These are phyloP conservation scores for Amesomyces nigricolor DNA, from an alignment of 2,329 filamentous ascomycete species.

Conservation along the genomic window DNA sequence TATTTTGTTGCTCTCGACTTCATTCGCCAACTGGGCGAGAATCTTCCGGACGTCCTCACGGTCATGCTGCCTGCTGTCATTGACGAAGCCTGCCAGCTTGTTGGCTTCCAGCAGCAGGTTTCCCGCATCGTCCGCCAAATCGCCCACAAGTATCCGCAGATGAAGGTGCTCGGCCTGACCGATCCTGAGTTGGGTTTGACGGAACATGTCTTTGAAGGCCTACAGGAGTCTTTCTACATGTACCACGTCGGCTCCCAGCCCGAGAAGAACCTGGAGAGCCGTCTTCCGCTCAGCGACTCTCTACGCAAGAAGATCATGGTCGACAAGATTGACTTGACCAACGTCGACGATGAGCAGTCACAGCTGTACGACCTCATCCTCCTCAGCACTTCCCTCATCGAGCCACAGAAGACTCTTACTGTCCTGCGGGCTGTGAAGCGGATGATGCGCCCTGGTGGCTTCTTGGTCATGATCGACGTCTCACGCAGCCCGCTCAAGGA, in stretches of 20 bases:
- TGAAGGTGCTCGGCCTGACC: slow-evolving; percentile 36
- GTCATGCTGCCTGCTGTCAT: slow-evolving; percentile 26
- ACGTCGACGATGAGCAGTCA: slow-evolving; percentile 11
- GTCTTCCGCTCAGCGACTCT: slow-evolving; percentile 11
- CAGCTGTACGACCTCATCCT: slow-evolving; percentile 28
- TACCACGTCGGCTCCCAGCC: slow-evolving; percentile 27
- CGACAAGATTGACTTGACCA: slow-evolving; percentile 24
- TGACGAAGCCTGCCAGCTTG: slow-evolving; percentile 30
- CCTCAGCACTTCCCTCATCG: slow-evolving; percentile 25
- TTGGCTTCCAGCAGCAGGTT: slow-evolving; percentile 32
- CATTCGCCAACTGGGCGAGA: slow-evolving; percentile 27
- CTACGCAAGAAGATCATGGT: slow-evolving; percentile 20
- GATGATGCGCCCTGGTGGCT: slow-evolving; percentile 30
- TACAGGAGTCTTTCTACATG: slow-evolving; percentile 30
- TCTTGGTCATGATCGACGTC: slow-evolving; percentile 30
- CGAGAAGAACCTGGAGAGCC: slow-evolving; percentile 21
- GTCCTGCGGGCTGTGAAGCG: slow-evolving; percentile 17
- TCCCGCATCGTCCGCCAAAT: slow-evolving; percentile 34
- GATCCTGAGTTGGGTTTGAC: slow-evolving; percentile 30
- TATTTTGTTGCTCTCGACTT: slow-evolving; percentile 30
- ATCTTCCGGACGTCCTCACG: slow-evolving; percentile 26
- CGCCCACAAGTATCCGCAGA: slow-evolving; percentile 35
- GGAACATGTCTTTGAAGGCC: slow-evolving; percentile 29
- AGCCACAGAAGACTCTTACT: slow-evolving; percentile 3
- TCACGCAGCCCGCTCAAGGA: slow-evolving; percentile 22